These are phyloP conservation scores for Naganishia vishniacii DNA, from an alignment of 768 basidiomycete species.

Conservation along the genomic window DNA sequence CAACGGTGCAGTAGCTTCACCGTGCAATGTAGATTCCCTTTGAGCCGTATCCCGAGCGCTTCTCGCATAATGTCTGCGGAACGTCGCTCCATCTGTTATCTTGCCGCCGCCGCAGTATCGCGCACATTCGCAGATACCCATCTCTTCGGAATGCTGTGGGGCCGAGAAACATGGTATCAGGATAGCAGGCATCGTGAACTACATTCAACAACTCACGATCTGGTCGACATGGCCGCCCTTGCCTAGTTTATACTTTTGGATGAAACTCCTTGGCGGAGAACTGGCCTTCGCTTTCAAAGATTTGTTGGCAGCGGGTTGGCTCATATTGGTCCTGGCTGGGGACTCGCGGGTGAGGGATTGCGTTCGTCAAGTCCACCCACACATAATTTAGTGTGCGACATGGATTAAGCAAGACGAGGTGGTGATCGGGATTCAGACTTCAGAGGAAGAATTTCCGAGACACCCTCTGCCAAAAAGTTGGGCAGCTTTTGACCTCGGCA, in stretches of 20 bases:
- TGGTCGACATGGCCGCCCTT: background rate
- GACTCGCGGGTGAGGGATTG: too few species aligned
- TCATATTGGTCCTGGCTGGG: background rate
- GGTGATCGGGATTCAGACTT: background rate
- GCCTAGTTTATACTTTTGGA: background rate
- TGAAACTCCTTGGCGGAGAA: background rate
- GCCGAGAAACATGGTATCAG: too few species aligned
- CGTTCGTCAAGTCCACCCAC: too few species aligned
- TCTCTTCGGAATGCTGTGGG: constrained; percentile 12
- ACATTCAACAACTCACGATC: background rate
- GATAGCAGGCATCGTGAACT: too few species aligned
- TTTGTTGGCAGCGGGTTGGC: background rate
- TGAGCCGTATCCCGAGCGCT: background rate
- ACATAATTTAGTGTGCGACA: too few species aligned
- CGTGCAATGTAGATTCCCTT: background rate
- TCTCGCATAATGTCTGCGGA: background rate
- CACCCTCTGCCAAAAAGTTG: background rate
- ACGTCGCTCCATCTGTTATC: background rate
- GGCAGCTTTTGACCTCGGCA: too few species aligned
- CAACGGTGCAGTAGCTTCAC: background rate
- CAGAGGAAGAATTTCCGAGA: background rate
- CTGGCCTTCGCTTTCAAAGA: too few species aligned
- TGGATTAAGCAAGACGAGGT: too few species aligned
- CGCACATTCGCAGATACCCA: constrained; percentile 4
- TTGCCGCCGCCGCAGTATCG: constrained; percentile 15